A percentile compares a stretch with the other conserved stretches of the same genome.
phyloP scores from a whole-genome alignment of 2,329 filamentous ascomycete species.

The Cladosporium sphaerospermum region DNA sequence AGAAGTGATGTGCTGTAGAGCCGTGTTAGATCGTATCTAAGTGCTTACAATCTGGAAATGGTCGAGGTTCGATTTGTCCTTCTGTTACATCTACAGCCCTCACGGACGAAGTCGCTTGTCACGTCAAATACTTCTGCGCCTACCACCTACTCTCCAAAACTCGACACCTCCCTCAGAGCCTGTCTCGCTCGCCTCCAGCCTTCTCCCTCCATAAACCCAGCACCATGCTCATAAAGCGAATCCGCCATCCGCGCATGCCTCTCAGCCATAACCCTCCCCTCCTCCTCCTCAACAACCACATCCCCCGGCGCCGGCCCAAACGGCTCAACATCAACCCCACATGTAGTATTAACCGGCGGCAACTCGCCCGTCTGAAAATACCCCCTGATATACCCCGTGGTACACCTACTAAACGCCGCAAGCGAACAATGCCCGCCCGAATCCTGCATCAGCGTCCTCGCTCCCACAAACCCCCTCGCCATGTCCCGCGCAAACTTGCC shows the following conservation, averaged over 20 bases:
- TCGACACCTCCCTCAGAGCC: not conserved
- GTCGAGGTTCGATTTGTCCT: too few species aligned
- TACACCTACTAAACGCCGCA: conserved; percentile 23
- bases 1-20: too few species aligned
- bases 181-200: not conserved
- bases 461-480: conserved; percentile 28
- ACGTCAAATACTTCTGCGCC: too few species aligned
- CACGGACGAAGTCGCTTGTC: too few species aligned
- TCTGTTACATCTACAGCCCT: too few species aligned
- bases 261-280: not conserved
- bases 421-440: conserved; percentile 29
- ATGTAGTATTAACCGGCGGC: conserved; percentile 24
- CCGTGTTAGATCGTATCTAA: too few species aligned
- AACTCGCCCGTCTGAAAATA: conserved; percentile 31
- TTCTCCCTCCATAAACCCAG: not conserved
- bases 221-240: not conserved
- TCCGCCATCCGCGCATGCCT: not conserved
- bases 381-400: conserved; percentile 22
- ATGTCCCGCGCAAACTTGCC: conserved; percentile 29
- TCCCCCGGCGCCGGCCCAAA: conserved; percentile 15
- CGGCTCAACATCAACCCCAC: conserved; percentile 24
- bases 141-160: too few species aligned
- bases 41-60: too few species aligned
- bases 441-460: conserved; percentile 28
- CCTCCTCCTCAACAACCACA: not conserved